Evolutionary conservation across 305 asterid species (phyloP), one percentile per base, ranked within the genome.

Genomic region (Lippia alba): DNA sequence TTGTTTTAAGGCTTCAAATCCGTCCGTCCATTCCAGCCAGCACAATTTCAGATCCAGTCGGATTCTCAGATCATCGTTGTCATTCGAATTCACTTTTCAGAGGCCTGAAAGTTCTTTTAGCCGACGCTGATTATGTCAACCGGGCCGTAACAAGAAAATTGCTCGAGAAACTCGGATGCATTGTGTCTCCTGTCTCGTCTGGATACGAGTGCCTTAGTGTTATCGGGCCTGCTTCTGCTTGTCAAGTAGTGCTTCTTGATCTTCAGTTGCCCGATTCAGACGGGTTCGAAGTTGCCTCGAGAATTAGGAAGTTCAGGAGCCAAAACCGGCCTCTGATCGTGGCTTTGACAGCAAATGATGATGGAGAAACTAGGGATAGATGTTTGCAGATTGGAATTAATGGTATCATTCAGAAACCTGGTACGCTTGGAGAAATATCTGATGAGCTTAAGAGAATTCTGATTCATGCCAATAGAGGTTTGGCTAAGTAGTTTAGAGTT

Each of bases 101-200:
- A 34, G 97, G 97, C 74, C 74, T 89, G 58, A 84, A 81, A 59
- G 90, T 92, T 65, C 93, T 92, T 16, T 46, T 95, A 64, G 99
- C 89, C 8, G 98, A 95, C 69, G 78, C 85, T 1, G 97, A 95
- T 46, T 90, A 90, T 20, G 30, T 84, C 71, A 92, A 90, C 76
- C 71, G 98, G 75, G 92, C 92, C 10, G 97, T 95, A 14, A 90
- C 94, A 0, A 78, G 80, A 20, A 90, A 84, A 66, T 74, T 95
- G 76, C 98, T 95, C 0, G 96, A 95, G 85, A 95, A 89, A 74
- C 73, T 92, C 8, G 97, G 98, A 33, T 95, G 97, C 79, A 62
- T 59, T 0, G 98, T 95, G 46, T 66, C 92, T 20, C 49, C 90
- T 3, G 96, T 89, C 46, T 83, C 97, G 6, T 84, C 97, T 44